Base-by-base conservation (phyloP, 2,329 filamentous ascomycete genomes). In the Colletotrichum nymphaeae region DNA sequence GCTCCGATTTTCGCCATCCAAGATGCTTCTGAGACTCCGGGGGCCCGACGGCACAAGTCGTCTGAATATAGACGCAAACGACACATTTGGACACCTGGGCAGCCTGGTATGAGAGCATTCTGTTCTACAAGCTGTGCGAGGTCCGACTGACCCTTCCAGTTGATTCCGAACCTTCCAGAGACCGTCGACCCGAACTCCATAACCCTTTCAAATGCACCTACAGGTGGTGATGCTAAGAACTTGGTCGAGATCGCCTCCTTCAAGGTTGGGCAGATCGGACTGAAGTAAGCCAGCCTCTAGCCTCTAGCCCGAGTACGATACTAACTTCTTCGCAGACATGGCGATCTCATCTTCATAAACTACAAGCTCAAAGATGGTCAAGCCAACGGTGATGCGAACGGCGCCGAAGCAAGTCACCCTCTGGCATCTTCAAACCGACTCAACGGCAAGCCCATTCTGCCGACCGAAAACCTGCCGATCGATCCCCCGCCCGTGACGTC, bases 1-100 rank as follows among this genome's bases (percentile, higher is more conserved):
- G 26, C 26, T 57, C 58, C 67, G 46, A 24, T 19, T 24, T 24
- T 58, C 22, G 35, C 32, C 67, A 26, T 49, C 80, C 80, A 85
- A 80, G 76, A 98, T 98, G 91, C 88, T 98, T 80, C 87, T 98
- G 69, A 91, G 95, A 83, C 94, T 98, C 78, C 93, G 95, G 79
- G 95, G 95, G 81, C 95, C 94, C 76, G 95, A 98, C 86, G 97
- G 97, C 86, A 97, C 97, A 88, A 93, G 95, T 83, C 93, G 97
- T 78, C 87, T 98, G 79, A 94, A 88, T 64, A 90, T 97, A 77
- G 92, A 95, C 78, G 90, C 92, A 63, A 88, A 89, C 55, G 92
- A 94, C 75, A 92, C 92, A 0, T 98, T 98, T 81, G 86, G 85
- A 55, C 84, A 90, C n/a, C 84, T 93, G 55, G 88, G 87, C 37